Conservation (phyloP, 805 yeast species). For the Wickerhamomyces rabaulensis region DNA sequence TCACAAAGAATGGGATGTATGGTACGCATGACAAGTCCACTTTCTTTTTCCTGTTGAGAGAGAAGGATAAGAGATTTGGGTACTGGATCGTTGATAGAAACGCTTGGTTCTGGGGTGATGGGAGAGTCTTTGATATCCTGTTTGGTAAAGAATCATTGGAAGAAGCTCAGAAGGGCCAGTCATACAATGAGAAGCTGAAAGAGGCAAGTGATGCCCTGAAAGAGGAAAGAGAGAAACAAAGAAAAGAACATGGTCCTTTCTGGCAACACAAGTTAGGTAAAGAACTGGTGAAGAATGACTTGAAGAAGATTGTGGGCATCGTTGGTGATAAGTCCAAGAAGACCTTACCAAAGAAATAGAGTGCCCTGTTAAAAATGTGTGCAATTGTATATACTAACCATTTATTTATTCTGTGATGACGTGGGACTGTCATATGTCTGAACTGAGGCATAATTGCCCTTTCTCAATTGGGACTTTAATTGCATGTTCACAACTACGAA, state of each 20-base stretch:
- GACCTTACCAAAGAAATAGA: background rate
- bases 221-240: slow-evolving; percentile 15
- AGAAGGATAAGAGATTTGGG: slow-evolving; percentile 39
- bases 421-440: no score
- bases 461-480: background rate
- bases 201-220: slow-evolving; percentile 17
- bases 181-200: slow-evolving; percentile 18
- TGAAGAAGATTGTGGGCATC: slow-evolving; percentile 16
- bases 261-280: slow-evolving; percentile 20
- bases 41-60: slow-evolving; percentile 69
- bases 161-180: slow-evolving; percentile 49
- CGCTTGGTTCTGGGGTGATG: slow-evolving; percentile 93
- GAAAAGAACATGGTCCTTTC: slow-evolving; percentile 16
- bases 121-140: slow-evolving; percentile 74
- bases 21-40: slow-evolving; percentile 74
- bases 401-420: background rate
- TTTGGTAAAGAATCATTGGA: slow-evolving; percentile 77
- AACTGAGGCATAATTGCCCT: background rate
- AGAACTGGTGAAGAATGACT: slow-evolving; percentile 16
- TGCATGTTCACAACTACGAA: background rate
- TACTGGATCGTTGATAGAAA: slow-evolving; percentile 77
- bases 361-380: background rate
- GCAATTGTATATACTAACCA: slow-evolving; percentile 1
- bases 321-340: slow-evolving; percentile 8
- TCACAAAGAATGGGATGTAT: slow-evolving; percentile 86